Evolutionary conservation across 1,139 yeast species (phyloP), one percentile per base, ranked within the genome.

Genomic region (Pneumocystis carinii): DNA sequence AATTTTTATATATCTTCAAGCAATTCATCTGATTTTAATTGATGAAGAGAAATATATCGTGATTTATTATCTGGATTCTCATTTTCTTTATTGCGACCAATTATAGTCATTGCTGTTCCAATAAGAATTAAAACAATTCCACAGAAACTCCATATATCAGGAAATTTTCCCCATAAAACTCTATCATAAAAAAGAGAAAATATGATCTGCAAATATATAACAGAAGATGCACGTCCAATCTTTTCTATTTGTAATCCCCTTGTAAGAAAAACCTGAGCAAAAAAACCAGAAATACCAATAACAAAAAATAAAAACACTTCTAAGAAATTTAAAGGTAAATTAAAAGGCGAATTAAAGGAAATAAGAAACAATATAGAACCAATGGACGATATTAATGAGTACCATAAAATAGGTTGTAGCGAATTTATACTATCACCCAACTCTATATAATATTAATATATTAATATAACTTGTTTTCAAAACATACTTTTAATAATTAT

Each of bases 341-440:
- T 82, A 72, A 88, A 84, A 1, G 79, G 71, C 64, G 85, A 73
- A 0, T 83, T 79, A 0, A 95, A 94, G 0, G 83, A 72, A 1
- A 78, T 69, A 0, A 86, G 77, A 14, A 84, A 80, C 7, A 77
- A 63, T n/a, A 81, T 75, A 0, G 90, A 79, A 0, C 85, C 78
- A 2, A 85, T 68, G 27, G 82, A 76, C 19, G 87, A 81, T 65
- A 81, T 76, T 58, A 84, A 74, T 0, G 96, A 83, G 74, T 86
- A 88, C 71, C 85, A 86, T 66, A 88, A 81, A 3, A 89, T 96
- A 15, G 89, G 83, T 56, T 89, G 73, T 39, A 89, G 76, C 0
- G 96, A 90, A 72, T 89, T 95, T 6, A 90, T 92, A 58, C 81
- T 75, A 67, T 80, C 81, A 27, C 96, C 95, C 59, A 90, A 86